Evolutionary conservation across 257 asterid species (phyloP).

Genomic region (Nicotiana undulata): DNA sequence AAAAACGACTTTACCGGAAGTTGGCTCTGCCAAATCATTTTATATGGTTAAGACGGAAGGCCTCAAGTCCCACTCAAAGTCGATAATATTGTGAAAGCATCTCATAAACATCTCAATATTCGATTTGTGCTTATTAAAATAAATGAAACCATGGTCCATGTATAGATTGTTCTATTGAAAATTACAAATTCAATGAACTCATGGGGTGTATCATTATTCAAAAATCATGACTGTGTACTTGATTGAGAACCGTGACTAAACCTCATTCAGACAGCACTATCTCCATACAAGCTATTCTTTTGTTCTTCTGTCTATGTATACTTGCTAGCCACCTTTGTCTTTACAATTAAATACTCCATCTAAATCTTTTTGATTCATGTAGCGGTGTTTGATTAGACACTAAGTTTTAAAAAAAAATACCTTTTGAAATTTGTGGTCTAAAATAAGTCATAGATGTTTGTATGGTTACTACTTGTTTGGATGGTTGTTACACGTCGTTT

Average conservation of each 20-base stretch:
- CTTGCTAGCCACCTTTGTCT: neutral
- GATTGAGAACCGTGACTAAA: neutral
- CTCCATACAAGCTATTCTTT: neutral
- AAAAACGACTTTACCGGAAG: neutral
- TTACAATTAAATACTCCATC: neutral
- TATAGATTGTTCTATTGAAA: neutral
- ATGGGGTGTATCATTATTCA: neutral
- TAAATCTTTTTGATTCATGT: no score
- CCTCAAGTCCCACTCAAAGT: neutral
- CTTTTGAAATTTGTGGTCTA: no score
- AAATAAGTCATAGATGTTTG: no score
- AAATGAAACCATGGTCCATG: neutral
- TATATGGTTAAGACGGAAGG: neutral
- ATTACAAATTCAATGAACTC: constrained; percentile 1
- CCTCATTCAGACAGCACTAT: neutral
- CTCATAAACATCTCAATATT: neutral
- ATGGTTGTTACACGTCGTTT: no score
- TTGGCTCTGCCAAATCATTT: neutral
- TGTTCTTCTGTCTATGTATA: neutral
- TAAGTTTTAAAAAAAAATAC: no score
- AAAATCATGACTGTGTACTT: neutral
- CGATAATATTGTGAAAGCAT: neutral
- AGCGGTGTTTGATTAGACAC: no score
- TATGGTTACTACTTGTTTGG: no score
- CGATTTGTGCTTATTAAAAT: neutral